These are phyloP conservation scores for Rhodosporidiobolus sp. DNA, from an alignment of 768 basidiomycete genomes.

Conservation along the genomic window DNA sequence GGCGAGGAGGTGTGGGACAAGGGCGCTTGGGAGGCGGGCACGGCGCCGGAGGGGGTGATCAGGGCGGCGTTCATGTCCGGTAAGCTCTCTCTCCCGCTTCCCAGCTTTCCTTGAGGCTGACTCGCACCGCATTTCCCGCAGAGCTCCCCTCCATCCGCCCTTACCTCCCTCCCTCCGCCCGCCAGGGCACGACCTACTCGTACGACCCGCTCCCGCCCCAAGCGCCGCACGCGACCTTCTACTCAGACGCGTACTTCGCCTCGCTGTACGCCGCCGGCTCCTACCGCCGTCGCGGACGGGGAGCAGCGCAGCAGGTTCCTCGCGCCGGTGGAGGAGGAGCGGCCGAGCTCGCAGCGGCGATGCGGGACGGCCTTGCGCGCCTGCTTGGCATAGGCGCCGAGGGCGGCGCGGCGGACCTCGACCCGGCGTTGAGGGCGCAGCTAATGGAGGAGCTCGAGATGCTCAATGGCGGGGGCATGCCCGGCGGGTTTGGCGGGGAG, in stretches of 20 bases:
- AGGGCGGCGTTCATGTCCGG: constrained; percentile 38
- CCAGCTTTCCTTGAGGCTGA: neutral
- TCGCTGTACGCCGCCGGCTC: constrained; percentile 19
- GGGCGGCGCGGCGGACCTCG: constrained; percentile 22
- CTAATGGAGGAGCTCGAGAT: constrained; percentile 34
- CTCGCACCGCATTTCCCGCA: neutral
- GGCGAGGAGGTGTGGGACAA: constrained; percentile 19
- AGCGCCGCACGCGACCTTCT: constrained; percentile 57
- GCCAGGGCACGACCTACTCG: constrained; percentile 59
- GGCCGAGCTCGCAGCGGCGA: constrained; percentile 8
- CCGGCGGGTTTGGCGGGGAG: constrained; percentile 43
- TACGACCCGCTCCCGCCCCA: constrained; percentile 85
- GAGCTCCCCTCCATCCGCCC: constrained; percentile 34
- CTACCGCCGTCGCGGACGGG: neutral
- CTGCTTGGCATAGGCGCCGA: constrained; percentile 24
- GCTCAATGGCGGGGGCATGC: constrained; percentile 37
- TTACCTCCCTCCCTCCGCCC: constrained; percentile 40
- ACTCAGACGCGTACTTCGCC: constrained; percentile 74
- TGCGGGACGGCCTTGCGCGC: constrained; percentile 25
- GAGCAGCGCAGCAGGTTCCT: neutral
- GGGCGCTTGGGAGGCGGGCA: constrained; percentile 20
- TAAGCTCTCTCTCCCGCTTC: neutral
- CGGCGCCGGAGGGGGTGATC: constrained; percentile 35
- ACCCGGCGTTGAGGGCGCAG: constrained; percentile 29
- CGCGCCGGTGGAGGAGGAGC: neutral